phyloP scores from a whole-genome alignment of 1,284 basidiomycete species.

The Mycena sp. region DNA sequence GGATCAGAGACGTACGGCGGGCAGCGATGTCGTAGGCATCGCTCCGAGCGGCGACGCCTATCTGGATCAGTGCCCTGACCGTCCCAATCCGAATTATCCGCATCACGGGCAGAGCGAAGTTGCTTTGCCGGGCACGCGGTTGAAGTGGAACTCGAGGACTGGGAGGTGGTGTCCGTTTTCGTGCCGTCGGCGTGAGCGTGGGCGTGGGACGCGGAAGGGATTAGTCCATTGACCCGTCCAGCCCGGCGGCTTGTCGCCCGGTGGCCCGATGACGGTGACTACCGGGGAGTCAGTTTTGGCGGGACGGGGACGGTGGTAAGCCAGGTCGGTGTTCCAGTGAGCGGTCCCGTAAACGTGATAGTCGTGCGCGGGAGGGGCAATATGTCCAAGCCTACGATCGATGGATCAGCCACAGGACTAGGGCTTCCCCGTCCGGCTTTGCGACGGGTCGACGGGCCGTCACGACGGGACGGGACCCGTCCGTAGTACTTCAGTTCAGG shows the following conservation, averaged over 20 bases:
- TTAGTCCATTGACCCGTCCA: conserved; percentile 14
- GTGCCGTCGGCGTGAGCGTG: background rate
- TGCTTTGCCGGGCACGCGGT: background rate
- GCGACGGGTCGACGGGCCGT: too few species aligned
- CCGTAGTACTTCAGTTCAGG: too few species aligned
- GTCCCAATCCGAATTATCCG: conserved; percentile 13
- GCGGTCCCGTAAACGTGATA: conserved; percentile 15
- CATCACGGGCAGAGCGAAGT: conserved; percentile 1
- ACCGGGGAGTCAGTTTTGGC: background rate
- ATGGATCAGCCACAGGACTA: too few species aligned
- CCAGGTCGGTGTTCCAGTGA: conserved; percentile 1
- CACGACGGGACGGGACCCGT: too few species aligned
- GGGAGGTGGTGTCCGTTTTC: background rate
- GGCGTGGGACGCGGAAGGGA: conserved; percentile 6
- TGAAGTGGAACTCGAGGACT: background rate
- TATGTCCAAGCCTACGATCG: background rate
- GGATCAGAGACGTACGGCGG: too few species aligned
- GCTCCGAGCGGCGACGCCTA: background rate
- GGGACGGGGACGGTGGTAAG: background rate
- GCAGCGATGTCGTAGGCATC: too few species aligned
- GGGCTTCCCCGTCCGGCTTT: too few species aligned
- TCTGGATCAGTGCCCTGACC: conserved; percentile 12
- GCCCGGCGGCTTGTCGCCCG: conserved; percentile 6
- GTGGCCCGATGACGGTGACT: background rate
- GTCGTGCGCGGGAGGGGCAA: background rate